phyloP scores from a whole-genome alignment of 2,329 filamentous ascomycete species.

The Nigrospora sphaerica region DNA sequence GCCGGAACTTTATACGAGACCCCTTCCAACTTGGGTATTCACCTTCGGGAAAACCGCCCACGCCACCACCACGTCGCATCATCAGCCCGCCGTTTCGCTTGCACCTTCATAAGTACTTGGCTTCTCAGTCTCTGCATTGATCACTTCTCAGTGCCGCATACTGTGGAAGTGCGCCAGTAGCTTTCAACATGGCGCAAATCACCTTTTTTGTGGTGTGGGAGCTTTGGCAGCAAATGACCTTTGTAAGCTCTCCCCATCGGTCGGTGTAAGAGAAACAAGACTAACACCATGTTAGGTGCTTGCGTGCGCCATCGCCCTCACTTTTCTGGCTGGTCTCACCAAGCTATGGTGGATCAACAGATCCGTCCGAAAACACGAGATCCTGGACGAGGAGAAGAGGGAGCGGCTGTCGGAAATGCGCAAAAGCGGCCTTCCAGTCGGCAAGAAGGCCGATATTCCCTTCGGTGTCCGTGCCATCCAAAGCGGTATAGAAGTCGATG shows the following conservation, averaged over 20 bases:
- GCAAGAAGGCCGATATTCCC: constrained; percentile 56
- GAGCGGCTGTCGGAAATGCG: constrained; percentile 45
- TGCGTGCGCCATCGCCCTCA: constrained; percentile 60
- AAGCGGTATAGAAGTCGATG: constrained; percentile 75
- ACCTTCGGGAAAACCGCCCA: too few species aligned
- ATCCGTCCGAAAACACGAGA: constrained; percentile 47
- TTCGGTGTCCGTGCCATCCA: constrained; percentile 85
- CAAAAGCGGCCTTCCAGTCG: constrained; percentile 41
- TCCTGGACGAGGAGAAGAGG: constrained; percentile 60
- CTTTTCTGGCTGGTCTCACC: constrained; percentile 59
- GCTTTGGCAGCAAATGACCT: constrained; percentile 84
- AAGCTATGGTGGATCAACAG: constrained; percentile 61
- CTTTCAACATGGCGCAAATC: constrained; percentile 27
- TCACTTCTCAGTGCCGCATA: too few species aligned
- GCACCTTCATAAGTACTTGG: too few species aligned
- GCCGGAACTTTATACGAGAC: too few species aligned
- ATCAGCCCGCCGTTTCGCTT: too few species aligned
- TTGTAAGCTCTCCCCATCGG: constrained; percentile 51
- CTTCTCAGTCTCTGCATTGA: too few species aligned
- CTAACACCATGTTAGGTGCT: constrained; percentile 52
- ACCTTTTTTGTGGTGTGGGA: constrained; percentile 64
- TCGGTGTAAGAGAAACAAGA: not conserved
- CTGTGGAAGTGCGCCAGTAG: constrained; percentile 3
- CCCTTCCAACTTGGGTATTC: too few species aligned
- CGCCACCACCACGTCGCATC: too few species aligned